phyloP scores from a whole-genome alignment of 768 basidiomycete genomes.

The Sarcodon sp. region DNA sequence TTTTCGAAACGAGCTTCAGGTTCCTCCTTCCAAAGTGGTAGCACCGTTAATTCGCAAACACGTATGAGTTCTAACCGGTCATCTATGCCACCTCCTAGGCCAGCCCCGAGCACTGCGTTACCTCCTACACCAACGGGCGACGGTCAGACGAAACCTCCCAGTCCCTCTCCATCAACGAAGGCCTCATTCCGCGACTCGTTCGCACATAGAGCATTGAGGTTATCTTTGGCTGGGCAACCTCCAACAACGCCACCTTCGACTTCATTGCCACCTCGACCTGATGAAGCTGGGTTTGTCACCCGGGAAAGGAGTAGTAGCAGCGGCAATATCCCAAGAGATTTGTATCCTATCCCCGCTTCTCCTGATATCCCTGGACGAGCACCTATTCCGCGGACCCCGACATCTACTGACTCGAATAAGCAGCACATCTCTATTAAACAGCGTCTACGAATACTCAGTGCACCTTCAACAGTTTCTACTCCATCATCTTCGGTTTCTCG shows the following conservation, averaged over 20 bases:
- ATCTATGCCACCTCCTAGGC: constrained; percentile 49
- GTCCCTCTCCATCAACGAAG: constrained; percentile 34
- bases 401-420: constrained; percentile 1
- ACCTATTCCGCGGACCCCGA: constrained; percentile 2
- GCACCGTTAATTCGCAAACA: constrained; percentile 26
- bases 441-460: constrained; percentile 56
- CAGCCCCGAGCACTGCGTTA: constrained; percentile 56
- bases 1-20: constrained; percentile 17
- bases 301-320: constrained; percentile 16
- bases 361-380: constrained; percentile 23
- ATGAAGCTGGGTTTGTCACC: constrained; percentile 24
- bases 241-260: constrained; percentile 53
- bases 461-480: constrained; percentile 29
- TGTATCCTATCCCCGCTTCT: constrained; percentile 33
- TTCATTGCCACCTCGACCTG: constrained; percentile 54
- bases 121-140: constrained; percentile 46
- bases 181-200: constrained; percentile 34
- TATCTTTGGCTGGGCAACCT: constrained; percentile 10
- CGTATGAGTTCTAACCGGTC: constrained; percentile 31
- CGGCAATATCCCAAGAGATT: constrained; percentile 9
- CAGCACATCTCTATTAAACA: constrained; percentile 28
- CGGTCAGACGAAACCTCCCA: constrained; percentile 6
- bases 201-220: neutral
- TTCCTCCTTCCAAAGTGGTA: constrained; percentile 13
- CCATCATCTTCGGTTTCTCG: constrained; percentile 12